Base-by-base conservation (phyloP, 2,329 filamentous ascomycete genomes). In the Ophiosphaerella narmari region DNA sequence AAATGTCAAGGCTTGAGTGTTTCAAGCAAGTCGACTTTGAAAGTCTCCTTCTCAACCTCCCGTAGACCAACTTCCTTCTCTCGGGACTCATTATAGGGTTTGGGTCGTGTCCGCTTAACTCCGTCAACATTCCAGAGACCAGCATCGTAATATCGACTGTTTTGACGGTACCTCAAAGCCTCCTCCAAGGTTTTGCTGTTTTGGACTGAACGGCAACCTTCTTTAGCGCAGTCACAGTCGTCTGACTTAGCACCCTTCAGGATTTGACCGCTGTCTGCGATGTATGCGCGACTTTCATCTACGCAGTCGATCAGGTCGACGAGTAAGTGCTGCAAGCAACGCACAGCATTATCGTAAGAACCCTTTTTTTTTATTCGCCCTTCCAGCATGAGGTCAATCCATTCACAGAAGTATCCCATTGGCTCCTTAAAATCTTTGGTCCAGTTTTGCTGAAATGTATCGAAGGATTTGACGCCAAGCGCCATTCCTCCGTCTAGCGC, bases 391-490 rank as follows among this genome's bases (percentile, higher is more conserved):
- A 31, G 8, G 36, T 46, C 43, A 12, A 46, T 39, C 36, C 43
- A 39, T 23, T 46, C 23, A 24, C 43, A 46, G 26, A 46, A 46
- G 32, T 32, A 46, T 13, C 34, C 43, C 43, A 46, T 46, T 9
- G 43, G 43, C 12, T 39, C 13, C 21, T 16, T 14, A 35, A 46
- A 46, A 2, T 12, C 7, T 4, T 31, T 23, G 23, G n/a, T n/a
- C 24, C 24, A 46, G 4, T 46, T 35, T n/a, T 34, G 14, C n/a
- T 11, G 26, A 21, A 45, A 45, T 11, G 16, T 9, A 18, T 38
- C 23, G 1, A n/a, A 45, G 1, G 33, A 23, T 16, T 38, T 45
- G 33, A 45, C 42, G 13, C 12, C 18, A 4, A 44, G 16, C 4
- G 29, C 32, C 12, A 44, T 18, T 36, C 41, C 32, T 13, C 33